Evolutionary conservation across 495 filamentous ascomycete species (phyloP).

Genomic region (Trichoderma reesei): DNA sequence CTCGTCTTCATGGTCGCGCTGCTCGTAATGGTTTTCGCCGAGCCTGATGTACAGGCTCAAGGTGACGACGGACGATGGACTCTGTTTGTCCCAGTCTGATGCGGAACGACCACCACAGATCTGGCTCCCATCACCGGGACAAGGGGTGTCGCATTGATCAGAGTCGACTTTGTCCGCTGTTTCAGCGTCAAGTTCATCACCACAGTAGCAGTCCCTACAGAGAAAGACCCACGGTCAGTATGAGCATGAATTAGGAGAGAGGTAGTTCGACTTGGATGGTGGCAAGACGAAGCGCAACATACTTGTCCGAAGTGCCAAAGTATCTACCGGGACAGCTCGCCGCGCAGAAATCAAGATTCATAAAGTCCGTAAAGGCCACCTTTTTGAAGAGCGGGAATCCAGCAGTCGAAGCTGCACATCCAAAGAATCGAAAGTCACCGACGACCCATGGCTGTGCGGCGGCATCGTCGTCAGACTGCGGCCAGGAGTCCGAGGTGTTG

Average conservation of each 20-base stretch:
- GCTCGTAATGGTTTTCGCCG: neutral
- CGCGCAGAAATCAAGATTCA: slow-evolving; percentile 6
- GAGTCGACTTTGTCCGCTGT: neutral
- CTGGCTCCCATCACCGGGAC: neutral
- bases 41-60: neutral
- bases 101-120: neutral
- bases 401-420: neutral
- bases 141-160: neutral
- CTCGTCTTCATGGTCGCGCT: neutral
- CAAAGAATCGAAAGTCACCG: slow-evolving; percentile 1
- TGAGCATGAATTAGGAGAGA: too few species aligned
- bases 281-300: neutral
- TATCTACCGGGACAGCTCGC: neutral
- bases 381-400: neutral
- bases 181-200: neutral
- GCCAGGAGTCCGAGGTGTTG: neutral
- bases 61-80: neutral
- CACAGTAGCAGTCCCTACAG: slow-evolving; percentile 8
- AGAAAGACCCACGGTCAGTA: too few species aligned
- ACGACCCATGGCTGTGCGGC: neutral
- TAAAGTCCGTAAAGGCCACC: neutral
- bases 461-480: neutral
- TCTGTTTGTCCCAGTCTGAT: neutral
- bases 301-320: slow-evolving; percentile 5
- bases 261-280: neutral